Percentiles rank a stretch among this genome's conserved stretches.
Evolutionary conservation across 148 eudicot species (phyloP).

Genomic region (Rheum nobile): DNA sequence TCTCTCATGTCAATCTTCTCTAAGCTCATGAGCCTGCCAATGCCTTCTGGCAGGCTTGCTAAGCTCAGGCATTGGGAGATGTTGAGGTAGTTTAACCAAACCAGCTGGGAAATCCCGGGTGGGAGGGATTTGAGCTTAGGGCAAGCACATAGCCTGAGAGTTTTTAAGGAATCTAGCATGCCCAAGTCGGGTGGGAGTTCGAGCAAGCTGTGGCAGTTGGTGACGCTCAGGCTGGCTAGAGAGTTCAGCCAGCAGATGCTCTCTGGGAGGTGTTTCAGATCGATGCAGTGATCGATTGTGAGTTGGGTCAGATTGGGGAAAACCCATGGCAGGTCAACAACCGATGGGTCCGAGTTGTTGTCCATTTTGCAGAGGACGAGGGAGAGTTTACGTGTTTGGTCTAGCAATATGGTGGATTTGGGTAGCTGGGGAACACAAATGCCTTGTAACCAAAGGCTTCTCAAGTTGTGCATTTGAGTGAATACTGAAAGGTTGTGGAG

Average conservation of each 20-base stretch:
- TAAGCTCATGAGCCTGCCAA: slow-evolving; percentile 37
- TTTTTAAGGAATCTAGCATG: slow-evolving; percentile 29
- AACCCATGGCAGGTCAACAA: slow-evolving; percentile 37
- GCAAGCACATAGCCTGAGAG: slow-evolving; percentile 59
- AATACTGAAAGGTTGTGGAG: slow-evolving; percentile 49
- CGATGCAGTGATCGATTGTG: slow-evolving; percentile 74
- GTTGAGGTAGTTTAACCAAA: slow-evolving; percentile 45
- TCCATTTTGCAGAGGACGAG: slow-evolving; percentile 52
- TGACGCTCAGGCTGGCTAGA: slow-evolving; percentile 51
- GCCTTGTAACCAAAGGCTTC: slow-evolving; percentile 78
- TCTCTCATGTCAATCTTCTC: slow-evolving; percentile 81
- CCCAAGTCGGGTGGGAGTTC: slow-evolving; percentile 57
- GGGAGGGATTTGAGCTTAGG: slow-evolving; percentile 51
- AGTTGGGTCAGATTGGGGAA: slow-evolving; percentile 62
- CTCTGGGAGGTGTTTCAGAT: slow-evolving; percentile 37
- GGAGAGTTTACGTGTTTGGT: slow-evolving; percentile 43
- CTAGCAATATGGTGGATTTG: slow-evolving; percentile 26
- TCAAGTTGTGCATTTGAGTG: slow-evolving; percentile 32
- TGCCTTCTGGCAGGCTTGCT: slow-evolving; percentile 39
- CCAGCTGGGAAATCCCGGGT: slow-evolving; percentile 36
- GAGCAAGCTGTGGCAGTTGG: slow-evolving; percentile 57
- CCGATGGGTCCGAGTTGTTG: slow-evolving; percentile 21
- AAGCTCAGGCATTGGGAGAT: slow-evolving; percentile 60
- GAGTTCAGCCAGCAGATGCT: slow-evolving; percentile 39
- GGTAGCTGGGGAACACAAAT: slow-evolving; percentile 50